These are phyloP conservation scores for Neurospora intermedia DNA, from an alignment of 495 filamentous ascomycete genomes.

Conservation along the genomic window DNA sequence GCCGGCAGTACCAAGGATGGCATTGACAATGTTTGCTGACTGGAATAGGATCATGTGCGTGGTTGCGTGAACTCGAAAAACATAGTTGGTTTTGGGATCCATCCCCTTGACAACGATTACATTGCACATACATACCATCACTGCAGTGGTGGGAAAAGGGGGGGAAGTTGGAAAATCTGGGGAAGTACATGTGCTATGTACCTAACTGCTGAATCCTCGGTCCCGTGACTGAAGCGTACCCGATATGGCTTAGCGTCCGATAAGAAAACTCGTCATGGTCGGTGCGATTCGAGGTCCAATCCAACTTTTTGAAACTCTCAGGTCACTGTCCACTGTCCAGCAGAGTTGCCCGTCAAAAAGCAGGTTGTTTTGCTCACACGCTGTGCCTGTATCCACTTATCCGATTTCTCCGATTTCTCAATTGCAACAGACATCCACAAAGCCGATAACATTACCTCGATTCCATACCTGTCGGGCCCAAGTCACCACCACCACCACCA, in stretches of 20 bases:
- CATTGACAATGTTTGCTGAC: background rate
- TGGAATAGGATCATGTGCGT: background rate
- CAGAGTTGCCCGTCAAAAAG: background rate
- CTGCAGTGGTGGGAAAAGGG: background rate
- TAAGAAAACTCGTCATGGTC: constrained; percentile 13
- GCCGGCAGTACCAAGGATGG: background rate
- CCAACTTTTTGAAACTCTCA: background rate
- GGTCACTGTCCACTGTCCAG: background rate
- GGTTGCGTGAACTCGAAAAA: too few relatives aligned
- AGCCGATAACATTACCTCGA: background rate
- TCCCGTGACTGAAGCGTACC: background rate
- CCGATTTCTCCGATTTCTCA: background rate
- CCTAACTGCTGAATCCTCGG: background rate
- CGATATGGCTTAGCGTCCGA: background rate
- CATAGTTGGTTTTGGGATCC: background rate
- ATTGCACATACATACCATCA: background rate
- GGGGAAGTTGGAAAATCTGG: background rate
- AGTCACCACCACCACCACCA: background rate
- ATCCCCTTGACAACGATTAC: background rate
- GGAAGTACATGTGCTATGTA: background rate
- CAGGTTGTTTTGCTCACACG: background rate
- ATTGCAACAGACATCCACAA: background rate
- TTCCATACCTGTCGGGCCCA: background rate
- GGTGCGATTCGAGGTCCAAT: background rate
- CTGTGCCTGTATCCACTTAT: background rate